A percentile compares a stretch with the other conserved stretches of the same genome.
Evolutionary conservation across 1,284 basidiomycete species (phyloP).

Genomic region (Heterobasidion annosum): DNA sequence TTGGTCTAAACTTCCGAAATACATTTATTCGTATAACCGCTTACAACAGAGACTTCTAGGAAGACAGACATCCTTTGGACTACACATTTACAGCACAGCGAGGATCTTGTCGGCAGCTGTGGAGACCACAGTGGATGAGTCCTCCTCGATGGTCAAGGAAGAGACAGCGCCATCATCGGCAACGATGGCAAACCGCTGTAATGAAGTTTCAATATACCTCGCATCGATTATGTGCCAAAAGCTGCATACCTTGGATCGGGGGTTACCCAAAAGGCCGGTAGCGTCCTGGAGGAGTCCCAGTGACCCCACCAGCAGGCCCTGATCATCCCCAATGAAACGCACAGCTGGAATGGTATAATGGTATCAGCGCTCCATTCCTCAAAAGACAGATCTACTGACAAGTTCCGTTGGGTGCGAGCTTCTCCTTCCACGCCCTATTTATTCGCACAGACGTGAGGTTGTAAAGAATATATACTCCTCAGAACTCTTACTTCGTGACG

Average conservation of each 20-base stretch:
- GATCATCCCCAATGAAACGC: conserved; percentile 64
- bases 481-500: conserved; percentile 39
- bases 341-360: conserved; percentile 35
- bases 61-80: too few species aligned
- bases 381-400: conserved; percentile 24
- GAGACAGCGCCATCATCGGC: conserved; percentile 48
- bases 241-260: conserved; percentile 51
- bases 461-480: neutral
- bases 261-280: conserved; percentile 47
- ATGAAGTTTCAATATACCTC: neutral
- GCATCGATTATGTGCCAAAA: neutral
- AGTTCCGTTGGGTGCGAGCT: conserved; percentile 45
- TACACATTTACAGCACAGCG: conserved; percentile 28
- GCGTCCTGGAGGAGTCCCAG: conserved; percentile 64
- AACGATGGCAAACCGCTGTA: conserved; percentile 48
- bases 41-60: too few species aligned
- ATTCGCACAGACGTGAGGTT: conserved; percentile 4
- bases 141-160: conserved; percentile 49
- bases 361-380: neutral
- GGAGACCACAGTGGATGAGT: conserved; percentile 43
- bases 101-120: conserved; percentile 54
- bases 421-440: conserved; percentile 61
- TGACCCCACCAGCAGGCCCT: conserved; percentile 43
- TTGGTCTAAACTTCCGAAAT: too few species aligned
- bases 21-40: too few species aligned